phyloP scores from a whole-genome alignment of 2,329 filamentous ascomycete species.

The Alternaria brassicicola region DNA sequence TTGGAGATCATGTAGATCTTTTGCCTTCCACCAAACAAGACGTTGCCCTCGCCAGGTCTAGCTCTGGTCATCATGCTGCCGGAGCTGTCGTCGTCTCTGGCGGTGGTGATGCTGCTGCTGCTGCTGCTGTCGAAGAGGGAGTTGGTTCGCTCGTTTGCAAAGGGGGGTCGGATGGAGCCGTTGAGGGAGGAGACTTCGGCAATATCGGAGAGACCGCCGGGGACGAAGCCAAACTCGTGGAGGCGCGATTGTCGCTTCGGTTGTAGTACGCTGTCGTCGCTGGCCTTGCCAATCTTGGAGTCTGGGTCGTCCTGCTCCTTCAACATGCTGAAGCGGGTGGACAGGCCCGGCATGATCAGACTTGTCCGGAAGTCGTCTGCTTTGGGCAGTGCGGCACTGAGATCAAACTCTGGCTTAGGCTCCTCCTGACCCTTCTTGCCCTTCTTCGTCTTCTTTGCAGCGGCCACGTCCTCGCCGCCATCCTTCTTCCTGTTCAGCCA shows the following conservation, averaged over 20 bases:
- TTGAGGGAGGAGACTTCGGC: conserved; percentile 84
- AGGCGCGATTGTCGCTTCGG: conserved; percentile 81
- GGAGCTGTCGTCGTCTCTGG: conserved; percentile 70
- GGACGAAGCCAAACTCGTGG: conserved; percentile 70
- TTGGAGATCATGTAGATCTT: conserved; percentile 87
- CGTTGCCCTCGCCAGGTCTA: conserved; percentile 86
- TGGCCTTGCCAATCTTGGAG: conserved; percentile 89
- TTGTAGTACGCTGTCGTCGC: conserved; percentile 89
- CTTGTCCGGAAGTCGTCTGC: conserved; percentile 93
- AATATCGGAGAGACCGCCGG: conserved; percentile 75
- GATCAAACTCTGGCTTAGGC: conserved; percentile 71
- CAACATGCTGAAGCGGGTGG: conserved; percentile 95
- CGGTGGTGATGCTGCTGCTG: too few relatives aligned
- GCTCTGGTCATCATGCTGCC: conserved; percentile 83
- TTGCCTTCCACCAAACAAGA: conserved; percentile 91
- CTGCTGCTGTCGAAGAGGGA: conserved; percentile 70
- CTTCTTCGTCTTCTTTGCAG: conserved; percentile 50
- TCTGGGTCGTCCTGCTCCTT: conserved; percentile 91
- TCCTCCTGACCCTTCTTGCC: conserved; percentile 60
- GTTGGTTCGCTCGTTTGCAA: conserved; percentile 65
- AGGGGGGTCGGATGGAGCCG: conserved; percentile 60
- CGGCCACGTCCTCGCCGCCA: conserved; percentile 41
- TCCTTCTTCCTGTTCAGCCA: conserved; percentile 75
- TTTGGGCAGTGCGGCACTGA: conserved; percentile 75
- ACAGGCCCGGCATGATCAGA: conserved; percentile 92